Base-by-base conservation (phyloP, 495 filamentous ascomycete species). In the Amniculicola lignicola region DNA sequence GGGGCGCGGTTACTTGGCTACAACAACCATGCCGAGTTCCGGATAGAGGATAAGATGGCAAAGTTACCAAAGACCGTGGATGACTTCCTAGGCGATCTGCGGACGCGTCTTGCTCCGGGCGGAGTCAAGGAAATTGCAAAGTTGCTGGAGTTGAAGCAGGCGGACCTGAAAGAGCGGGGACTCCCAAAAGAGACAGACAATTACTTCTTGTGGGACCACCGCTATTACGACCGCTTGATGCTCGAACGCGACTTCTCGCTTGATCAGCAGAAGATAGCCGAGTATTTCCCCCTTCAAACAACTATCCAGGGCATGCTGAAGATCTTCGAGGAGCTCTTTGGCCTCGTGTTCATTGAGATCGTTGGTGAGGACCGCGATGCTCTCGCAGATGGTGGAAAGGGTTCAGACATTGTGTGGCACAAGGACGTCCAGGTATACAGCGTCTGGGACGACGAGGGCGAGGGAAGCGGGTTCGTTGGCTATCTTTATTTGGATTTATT, bases 41-140 rank as follows among this genome's bases (percentile, higher is more conserved):
- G 81, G 27, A 87, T 98, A 39, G 92, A 96, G 69, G 88, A 93
- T 54, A 96, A 95, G 80, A 98, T 98, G 94, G 90, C 90, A 51
- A 96, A 97, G 78, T 86, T 82, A 0, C 83, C 90, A 0, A 81
- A 89, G 72, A 89, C 85, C 0, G 94, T 98, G 0, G 75, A 90
- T 63, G 80, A 82, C 48, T 96, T 98, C 71, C 70, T 98, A 16
- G 82, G 77, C 5, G 92, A 95, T 69, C 75, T 98, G 60, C 83
- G 89, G 51, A 70, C 72, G 10, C 81, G 87, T 37, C 74, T 98
- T 43, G 79, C 83, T 1, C 78, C 85, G 14, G 92, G 90, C 21
- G 93, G 92, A 14, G 69, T 76, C 62, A 81, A 85, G 67, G 93
- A 98, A 70, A 82, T 85, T 45, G 72, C 81, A 28, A 79, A 81